Base-by-base conservation (phyloP, 2,329 filamentous ascomycete species). In the Aspergillus sp. region DNA sequence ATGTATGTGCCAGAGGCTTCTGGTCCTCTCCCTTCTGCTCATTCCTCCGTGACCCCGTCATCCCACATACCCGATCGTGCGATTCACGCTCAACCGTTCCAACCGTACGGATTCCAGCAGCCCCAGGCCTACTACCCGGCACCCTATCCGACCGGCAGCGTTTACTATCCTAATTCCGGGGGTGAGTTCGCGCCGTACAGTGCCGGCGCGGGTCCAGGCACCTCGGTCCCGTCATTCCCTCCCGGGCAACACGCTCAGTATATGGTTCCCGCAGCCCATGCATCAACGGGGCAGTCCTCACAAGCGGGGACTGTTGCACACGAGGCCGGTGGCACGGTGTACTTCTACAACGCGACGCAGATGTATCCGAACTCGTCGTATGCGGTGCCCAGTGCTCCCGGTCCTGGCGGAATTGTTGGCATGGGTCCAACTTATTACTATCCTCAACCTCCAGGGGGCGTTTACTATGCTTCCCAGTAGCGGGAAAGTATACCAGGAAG, bases 301-400 rank as follows among this genome's bases (percentile, higher is more conserved):
- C 85, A 84, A 64, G 76, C 79, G 3, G 82, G 81, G 18, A 85
- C 85, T 58, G 84, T 89, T 20, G 91, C 92, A 0, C 93, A 97
- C 74, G 94, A 98, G 78, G 88, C 89, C 64, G 96, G 96, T 67
- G 95, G 95, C 62, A 98, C 96, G 85, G 92, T 96, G 0, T 98
- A 96, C 75, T 99, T 96, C 73, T 93, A 92, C 69, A 90, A 96
- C 71, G 84, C 91, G 7, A 84, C 87, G n/a, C 89, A 92, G 71
- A 79, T 93, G 47, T 78, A 78, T 57, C 68, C 78, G 36, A 72
- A 73, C 51, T 85, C 84, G 64, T 77, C 80, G 31, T 78, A 81
- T 57, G 71, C 81, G 6, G 72, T 80, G 57, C 77, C 83, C 10
- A 79, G 84, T 22, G 80, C 84, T 54, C 78, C 83, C 49, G 76